Evolutionary conservation across 2,329 filamentous ascomycete species (phyloP), one percentile per base, ranked within the genome.

Genomic region (Apiospora arundinis): DNA sequence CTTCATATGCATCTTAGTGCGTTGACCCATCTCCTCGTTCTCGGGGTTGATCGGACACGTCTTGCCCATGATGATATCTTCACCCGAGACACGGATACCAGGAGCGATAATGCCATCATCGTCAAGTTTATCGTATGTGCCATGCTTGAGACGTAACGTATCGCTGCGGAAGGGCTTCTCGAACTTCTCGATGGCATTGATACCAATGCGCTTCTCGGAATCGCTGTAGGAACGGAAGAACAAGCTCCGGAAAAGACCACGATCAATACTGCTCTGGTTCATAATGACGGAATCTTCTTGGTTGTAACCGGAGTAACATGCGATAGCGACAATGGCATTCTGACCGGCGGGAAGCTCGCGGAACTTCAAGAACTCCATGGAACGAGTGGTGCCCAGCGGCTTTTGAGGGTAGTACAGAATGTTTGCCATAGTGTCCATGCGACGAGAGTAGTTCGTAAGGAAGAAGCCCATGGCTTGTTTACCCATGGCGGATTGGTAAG

Each of bases 201-300:
- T 93, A 74, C 96, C 96, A 42, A 99, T 92, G 75, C 94, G 92
- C 88, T 98, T 98, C 85, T 99, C 96, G 75, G 95, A 94, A 79
- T 99, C 96, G 44, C 95, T 97, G 83, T 99, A 99, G 14, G 95
- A 95, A 76, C 97, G 92, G 89, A 97, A 99, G 87, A 98, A 99
- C 70, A 99, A 85, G 89, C 95, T 98, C 79, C 97, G 91, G 92
- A 99, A 99, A 5, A 99, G 88, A 74, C 96, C 96, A 79, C 96
- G 93, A 82, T 99, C 96, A 78, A 99, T 98, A 83, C 95, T 97
- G 85, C 95, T 98, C 85, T 99, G 96, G 83, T 99, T 99, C 96
- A 99, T 98, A 78, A 99, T 97, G 76, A 99, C 95, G 76, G 96
- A 99, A 91, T 99, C 96, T 94, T 99, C 96, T 82, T 99, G 97